Conservation (phyloP, 495 filamentous ascomycete species). For the Penicillium parvum region DNA sequence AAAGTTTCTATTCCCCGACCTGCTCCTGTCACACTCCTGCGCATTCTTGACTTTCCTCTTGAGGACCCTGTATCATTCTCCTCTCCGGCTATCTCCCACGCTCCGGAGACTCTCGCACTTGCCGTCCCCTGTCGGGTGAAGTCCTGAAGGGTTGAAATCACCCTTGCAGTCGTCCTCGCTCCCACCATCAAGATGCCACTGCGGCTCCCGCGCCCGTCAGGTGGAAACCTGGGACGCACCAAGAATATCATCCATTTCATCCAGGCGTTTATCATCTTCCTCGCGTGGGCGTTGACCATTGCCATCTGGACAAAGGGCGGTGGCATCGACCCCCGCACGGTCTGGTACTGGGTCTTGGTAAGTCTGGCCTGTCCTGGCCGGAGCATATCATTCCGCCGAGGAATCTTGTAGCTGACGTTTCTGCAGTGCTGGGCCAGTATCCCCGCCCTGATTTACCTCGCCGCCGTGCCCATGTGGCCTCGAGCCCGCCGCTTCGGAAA, state of each 20-base stretch:
- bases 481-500: constrained; percentile 75
- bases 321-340: constrained; percentile 61
- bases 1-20: not conserved
- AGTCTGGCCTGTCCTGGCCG: no score
- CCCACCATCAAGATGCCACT: constrained; percentile 25
- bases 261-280: constrained; percentile 64
- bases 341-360: constrained; percentile 77
- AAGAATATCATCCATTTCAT: constrained; percentile 48
- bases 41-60: constrained; percentile 1
- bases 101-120: not conserved
- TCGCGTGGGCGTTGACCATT: constrained; percentile 70
- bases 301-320: constrained; percentile 63
- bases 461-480: constrained; percentile 79
- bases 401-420: constrained; percentile 15
- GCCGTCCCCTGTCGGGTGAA: constrained; percentile 7
- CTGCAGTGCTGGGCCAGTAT: constrained; percentile 77
- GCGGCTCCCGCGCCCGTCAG: constrained; percentile 27
- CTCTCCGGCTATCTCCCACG: constrained; percentile 1
- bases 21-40: not conserved
- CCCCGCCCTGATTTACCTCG: constrained; percentile 77
- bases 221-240: constrained; percentile 37
- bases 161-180: constrained; percentile 21
- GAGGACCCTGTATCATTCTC: not conserved
- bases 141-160: constrained; percentile 14
- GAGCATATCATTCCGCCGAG: no score